phyloP scores from a whole-genome alignment of 768 basidiomycete genomes.

The Phaffia australis region DNA sequence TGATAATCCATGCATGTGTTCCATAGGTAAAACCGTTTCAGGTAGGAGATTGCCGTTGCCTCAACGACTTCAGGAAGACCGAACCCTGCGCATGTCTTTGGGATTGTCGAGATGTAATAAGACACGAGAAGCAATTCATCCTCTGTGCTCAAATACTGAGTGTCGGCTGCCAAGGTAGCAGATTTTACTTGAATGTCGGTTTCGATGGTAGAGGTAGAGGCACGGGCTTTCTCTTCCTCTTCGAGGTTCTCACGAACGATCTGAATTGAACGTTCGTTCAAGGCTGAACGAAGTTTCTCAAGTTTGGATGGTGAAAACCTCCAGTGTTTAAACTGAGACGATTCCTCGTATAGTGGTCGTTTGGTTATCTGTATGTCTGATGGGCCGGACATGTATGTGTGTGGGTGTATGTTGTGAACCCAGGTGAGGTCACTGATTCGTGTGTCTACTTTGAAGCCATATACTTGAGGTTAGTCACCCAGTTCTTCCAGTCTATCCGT shows the following conservation, averaged over 20 bases:
- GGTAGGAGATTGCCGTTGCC: conserved; percentile 78
- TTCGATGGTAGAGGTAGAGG: background rate
- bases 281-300: conserved; percentile 47
- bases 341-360: conserved; percentile 51
- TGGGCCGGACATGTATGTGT: too few species aligned
- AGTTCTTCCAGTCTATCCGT: too few species aligned
- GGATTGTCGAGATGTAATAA: conserved; percentile 76
- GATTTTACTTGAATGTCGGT: background rate
- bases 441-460: too few species aligned
- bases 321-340: conserved; percentile 62
- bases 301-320: conserved; percentile 66
- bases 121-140: conserved; percentile 85
- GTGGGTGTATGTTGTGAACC: too few species aligned
- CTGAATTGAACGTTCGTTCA: conserved; percentile 66
- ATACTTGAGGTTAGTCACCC: too few species aligned
- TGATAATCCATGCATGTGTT: conserved; percentile 99
- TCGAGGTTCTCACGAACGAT: conserved; percentile 69
- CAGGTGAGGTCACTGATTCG: too few species aligned
- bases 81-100: conserved; percentile 71
- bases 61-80: conserved; percentile 85
- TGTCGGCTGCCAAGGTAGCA: background rate
- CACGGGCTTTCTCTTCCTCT: conserved; percentile 54
- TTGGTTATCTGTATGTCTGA: background rate
- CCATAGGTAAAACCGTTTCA: conserved; percentile 93
- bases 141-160: conserved; percentile 56